Base-by-base conservation (phyloP, 2,329 filamentous ascomycete species). In the Cladosporium austrohemisphaericum region DNA sequence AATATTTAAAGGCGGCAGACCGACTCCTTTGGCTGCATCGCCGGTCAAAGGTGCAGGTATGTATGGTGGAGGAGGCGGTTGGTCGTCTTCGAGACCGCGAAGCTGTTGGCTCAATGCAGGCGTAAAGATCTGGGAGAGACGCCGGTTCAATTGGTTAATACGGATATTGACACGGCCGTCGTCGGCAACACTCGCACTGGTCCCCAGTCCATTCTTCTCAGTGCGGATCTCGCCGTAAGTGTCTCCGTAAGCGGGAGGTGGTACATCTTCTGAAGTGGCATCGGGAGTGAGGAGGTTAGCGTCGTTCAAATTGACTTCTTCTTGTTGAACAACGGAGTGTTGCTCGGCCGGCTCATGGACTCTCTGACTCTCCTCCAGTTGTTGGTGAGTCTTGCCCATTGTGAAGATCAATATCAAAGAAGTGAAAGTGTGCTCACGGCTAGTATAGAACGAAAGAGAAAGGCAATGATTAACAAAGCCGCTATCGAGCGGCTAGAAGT, bases 91-190 rank as follows among this genome's bases (percentile, higher is more conserved):
- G 25, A 23, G 16, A 38, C 20, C 22, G n/a, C 26, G 20, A 9
- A 23, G n/a, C 6, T 83, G 74, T 54, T 72, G 71, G 54, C 75
- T 68, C 38, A 88, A 62, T 5, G 81, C 77, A 5, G 84, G 81
- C 0, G 77, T 75, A 19, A 89, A 74, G 6, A 89, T 72, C 51
- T 83, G 78, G 2, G 83, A 78, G 5, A 90, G 71, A 47, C 77
- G 77, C 37, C 75, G 71, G 57, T 76, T 82, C 58, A 80, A 84
- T 61, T 87, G 82, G 61, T 84, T 83, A 67, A 91, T 86, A 54
- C 81, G 84, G 69, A 90, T 87, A 60, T 87, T 80, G 55, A 91
- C 75, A 60, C 86, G 80, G 18, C 86, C 86, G 68, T 89, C 83
- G 54, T 78, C 84, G 36, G 60, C 54, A 16, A 64, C 56, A 20